A percentile compares a stretch with the other conserved stretches of the same genome.
Conservation (phyloP, 306 rosid species). For the Vicia faba region DNA sequence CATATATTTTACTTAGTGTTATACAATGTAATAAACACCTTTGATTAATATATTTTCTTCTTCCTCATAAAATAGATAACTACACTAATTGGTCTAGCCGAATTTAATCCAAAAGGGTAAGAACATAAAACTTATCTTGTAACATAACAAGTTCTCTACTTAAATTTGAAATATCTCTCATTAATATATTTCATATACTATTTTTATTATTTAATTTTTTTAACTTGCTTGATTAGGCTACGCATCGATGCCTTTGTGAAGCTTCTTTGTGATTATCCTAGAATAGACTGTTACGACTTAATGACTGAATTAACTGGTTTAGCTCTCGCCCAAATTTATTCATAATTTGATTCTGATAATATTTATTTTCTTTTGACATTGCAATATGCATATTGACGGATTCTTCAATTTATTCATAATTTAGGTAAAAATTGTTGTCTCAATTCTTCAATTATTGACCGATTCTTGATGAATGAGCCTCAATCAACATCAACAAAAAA, state of each 20-base stretch:
- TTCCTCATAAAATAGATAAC: conserved; percentile 49
- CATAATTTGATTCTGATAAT: conserved; percentile 2
- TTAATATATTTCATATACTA: neutral
- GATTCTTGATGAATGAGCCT: conserved; percentile 68
- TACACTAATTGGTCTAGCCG: conserved; percentile 58
- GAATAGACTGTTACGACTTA: conserved; percentile 66
- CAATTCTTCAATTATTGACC: conserved; percentile 70
- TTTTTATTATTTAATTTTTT: neutral
- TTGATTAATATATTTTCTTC: neutral
- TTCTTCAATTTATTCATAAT: no score
- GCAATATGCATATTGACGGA: neutral
- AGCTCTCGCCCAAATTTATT: conserved; percentile 4
- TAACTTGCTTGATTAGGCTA: conserved; percentile 41
- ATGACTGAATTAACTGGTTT: conserved; percentile 62
- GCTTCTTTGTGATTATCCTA: conserved; percentile 51
- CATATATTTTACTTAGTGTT: neutral
- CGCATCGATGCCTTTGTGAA: conserved; percentile 50
- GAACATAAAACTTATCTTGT: neutral
- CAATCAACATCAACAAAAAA: conserved; percentile 82
- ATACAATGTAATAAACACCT: neutral
- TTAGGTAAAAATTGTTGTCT: conserved; percentile 83
- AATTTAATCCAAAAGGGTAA: conserved; percentile 77
- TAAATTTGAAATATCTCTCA: neutral
- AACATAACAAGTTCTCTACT: neutral
- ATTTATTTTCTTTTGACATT: no score